phyloP scores from a whole-genome alignment of 345 rosid genomes.

The Cardamine chenopodiifolia region DNA sequence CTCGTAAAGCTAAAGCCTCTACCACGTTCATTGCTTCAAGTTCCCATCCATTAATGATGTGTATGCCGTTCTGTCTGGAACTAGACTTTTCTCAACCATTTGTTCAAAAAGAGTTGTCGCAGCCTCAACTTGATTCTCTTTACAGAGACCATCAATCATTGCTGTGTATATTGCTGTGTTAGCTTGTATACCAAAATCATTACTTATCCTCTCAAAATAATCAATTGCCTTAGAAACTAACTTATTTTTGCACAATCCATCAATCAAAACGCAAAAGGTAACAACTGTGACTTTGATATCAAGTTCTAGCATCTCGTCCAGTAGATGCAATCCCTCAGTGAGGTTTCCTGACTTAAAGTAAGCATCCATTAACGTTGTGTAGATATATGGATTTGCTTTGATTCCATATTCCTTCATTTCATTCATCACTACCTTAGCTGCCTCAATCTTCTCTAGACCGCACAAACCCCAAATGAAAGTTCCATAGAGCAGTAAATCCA shows the following conservation, averaged over 20 bases:
- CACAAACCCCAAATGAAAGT: conserved; percentile 69
- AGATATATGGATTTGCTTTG: conserved; percentile 53
- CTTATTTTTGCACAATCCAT: conserved; percentile 72
- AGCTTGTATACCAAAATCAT: conserved; percentile 54
- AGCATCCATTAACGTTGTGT: conserved; percentile 65
- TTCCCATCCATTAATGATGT: conserved; percentile 70
- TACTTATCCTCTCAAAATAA: conserved; percentile 50
- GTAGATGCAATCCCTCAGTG: conserved; percentile 51
- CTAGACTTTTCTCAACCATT: conserved; percentile 50
- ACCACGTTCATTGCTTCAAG: conserved; percentile 57
- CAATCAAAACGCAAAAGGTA: conserved; percentile 67
- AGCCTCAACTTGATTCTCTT: conserved; percentile 55
- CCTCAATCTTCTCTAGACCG: conserved; percentile 53
- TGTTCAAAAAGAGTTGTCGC: conserved; percentile 55
- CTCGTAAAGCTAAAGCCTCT: conserved; percentile 55
- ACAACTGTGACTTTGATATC: conserved; percentile 61
- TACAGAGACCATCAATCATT: conserved; percentile 74
- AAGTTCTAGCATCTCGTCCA: conserved; percentile 52
- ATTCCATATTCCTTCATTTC: conserved; percentile 60
- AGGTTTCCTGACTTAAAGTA: conserved; percentile 60
- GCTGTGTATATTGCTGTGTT: conserved; percentile 67
- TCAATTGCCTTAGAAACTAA: conserved; percentile 57
- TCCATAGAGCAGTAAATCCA: conserved; percentile 62
- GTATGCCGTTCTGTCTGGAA: conserved; percentile 60
- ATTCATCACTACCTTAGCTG: conserved; percentile 47